A percentile compares a stretch with the other conserved stretches of the same genome.
Conservation (phyloP, 2,329 filamentous ascomycete species). For the Trichoderma polysporum region DNA sequence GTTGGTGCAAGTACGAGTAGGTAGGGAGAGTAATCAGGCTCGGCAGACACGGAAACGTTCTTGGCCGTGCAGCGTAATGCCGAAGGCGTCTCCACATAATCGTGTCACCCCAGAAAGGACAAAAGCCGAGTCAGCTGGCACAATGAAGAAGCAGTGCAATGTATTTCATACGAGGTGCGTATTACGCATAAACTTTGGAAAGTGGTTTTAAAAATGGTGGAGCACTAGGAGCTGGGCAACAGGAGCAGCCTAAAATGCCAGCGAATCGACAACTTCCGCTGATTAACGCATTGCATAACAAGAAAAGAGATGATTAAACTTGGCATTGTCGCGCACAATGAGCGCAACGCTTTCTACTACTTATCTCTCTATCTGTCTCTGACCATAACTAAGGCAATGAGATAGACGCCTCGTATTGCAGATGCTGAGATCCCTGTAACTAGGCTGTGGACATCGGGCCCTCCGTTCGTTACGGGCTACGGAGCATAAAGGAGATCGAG, state of each 20-base stretch:
- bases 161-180: too few relatives aligned
- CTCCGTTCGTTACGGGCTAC: not conserved
- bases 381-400: too few relatives aligned
- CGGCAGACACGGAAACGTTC: not conserved
- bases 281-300: not conserved
- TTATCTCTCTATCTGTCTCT: not conserved
- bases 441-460: not conserved
- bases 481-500: not conserved
- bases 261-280: not conserved
- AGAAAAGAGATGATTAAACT: not conserved
- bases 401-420: not conserved
- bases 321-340: not conserved
- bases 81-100: not conserved
- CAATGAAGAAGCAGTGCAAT: not conserved
- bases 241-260: not conserved
- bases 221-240: not conserved
- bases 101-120: not conserved
- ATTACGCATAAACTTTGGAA: not conserved
- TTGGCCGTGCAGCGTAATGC: not conserved
- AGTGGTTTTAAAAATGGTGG: too few relatives aligned
- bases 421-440: not conserved
- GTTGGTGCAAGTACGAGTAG: not conserved
- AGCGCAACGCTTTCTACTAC: not conserved
- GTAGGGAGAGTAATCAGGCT: not conserved
- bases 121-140: not conserved